Conservation (phyloP, 768 basidiomycete genomes). For the Boletus sensibilis region DNA sequence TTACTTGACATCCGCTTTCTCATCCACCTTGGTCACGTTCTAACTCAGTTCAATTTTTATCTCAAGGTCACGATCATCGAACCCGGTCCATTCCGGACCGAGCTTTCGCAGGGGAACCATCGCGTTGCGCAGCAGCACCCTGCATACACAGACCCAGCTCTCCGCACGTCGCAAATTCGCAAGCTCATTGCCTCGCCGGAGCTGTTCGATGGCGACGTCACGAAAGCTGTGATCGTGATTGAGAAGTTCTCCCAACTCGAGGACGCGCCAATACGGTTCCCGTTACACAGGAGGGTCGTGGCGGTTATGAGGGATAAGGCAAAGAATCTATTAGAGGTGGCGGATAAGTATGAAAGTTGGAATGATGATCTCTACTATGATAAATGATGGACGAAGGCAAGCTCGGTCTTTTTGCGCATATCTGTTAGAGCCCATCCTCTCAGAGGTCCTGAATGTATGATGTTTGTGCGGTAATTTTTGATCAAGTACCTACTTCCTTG, state of each 20-base stretch:
- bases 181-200: background rate
- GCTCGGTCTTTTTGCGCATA: background rate
- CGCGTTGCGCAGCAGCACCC: slow-evolving; percentile 11
- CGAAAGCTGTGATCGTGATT: slow-evolving; percentile 15
- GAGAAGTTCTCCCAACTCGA: slow-evolving; percentile 15
- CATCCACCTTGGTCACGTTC: background rate
- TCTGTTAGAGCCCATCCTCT: background rate
- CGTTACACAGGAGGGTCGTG: slow-evolving; percentile 11
- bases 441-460: background rate
- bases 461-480: background rate
- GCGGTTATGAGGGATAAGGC: slow-evolving; percentile 13
- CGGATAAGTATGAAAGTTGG: slow-evolving; percentile 20
- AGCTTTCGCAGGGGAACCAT: background rate
- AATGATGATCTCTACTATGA: slow-evolving; percentile 14
- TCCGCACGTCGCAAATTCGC: slow-evolving; percentile 5
- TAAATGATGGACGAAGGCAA: background rate
- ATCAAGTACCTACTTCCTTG: background rate
- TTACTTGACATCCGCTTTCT: background rate
- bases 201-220: slow-evolving; percentile 11
- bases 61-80: slow-evolving; percentile 19
- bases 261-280: slow-evolving; percentile 17
- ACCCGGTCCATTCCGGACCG: slow-evolving; percentile 18
- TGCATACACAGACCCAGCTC: slow-evolving; percentile 17
- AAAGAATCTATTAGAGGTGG: slow-evolving; percentile 5
- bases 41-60: background rate